Conservation (phyloP, 768 basidiomycete genomes). For the Russula virescens region DNA sequence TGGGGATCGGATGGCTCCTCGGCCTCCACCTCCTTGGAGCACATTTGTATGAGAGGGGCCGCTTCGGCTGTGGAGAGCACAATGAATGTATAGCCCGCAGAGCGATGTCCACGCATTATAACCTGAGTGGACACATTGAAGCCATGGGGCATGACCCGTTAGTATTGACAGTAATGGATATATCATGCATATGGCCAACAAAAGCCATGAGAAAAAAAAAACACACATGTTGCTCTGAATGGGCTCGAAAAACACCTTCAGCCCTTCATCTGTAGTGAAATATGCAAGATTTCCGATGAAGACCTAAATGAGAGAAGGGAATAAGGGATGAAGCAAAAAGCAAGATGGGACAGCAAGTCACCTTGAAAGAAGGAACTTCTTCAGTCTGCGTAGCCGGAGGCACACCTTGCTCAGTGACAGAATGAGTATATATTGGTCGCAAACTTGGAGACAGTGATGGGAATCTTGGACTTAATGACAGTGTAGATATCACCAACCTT, state of each 20-base stretch:
- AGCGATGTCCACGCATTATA: slow-evolving; percentile 78
- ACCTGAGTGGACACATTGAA: slow-evolving; percentile 75
- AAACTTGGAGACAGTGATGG: slow-evolving; percentile 94
- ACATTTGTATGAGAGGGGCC: slow-evolving; percentile 90
- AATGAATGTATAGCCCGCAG: slow-evolving; percentile 92
- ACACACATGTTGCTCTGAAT: slow-evolving; percentile 84
- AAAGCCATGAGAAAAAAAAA: slow-evolving; percentile 17
- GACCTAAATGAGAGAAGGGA: slow-evolving; percentile 46
- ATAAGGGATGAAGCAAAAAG: slow-evolving; percentile 13
- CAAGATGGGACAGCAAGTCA: slow-evolving; percentile 33
- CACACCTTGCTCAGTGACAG: slow-evolving; percentile 77
- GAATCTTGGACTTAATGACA: slow-evolving; percentile 99
- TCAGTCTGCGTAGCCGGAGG: slow-evolving; percentile 74
- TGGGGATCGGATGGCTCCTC: slow-evolving; percentile 82
- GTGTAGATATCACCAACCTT: slow-evolving; percentile 99
- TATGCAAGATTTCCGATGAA: slow-evolving; percentile 96
- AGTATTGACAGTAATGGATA: slow-evolving; percentile 14
- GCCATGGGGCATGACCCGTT: slow-evolving; percentile 11
- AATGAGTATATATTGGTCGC: no score
- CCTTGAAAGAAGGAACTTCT: slow-evolving; percentile 79
- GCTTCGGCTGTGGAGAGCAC: slow-evolving; percentile 75
- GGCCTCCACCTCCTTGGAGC: slow-evolving; percentile 97
- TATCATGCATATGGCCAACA: no score
- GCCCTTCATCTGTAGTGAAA: slow-evolving; percentile 88
- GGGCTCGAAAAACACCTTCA: slow-evolving; percentile 89